Evolutionary conservation across 116 monocot genomes (phyloP), one percentile per base, ranked within the genome.

Genomic region (Zostera marina): DNA sequence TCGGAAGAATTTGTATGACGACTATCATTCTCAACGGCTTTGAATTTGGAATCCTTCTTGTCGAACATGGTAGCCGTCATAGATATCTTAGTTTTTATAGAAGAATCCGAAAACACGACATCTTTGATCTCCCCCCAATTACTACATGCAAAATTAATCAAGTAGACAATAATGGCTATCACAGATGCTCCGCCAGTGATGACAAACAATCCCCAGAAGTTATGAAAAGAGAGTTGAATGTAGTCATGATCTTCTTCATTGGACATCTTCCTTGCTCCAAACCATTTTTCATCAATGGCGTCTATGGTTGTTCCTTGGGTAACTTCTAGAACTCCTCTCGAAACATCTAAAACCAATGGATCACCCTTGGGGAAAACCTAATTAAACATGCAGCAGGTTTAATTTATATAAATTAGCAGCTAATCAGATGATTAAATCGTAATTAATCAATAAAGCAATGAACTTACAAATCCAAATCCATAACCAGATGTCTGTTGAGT

Each of bases 341-440:
- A 82, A 3, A 82, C 22, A 14, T 82, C 77, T 9, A 22, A 42
- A 4, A 72, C 42, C 12, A 82, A 41, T 22, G 78, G 78, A 1
- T 78, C 74, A 9, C 82, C 78, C 49, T 51, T 72, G 1, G 82
- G 77, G 43, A 82, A 82, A 0, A 67, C 82, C 82, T 82, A 61
- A 12, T 45, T 8, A 13, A 17, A 20, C 14, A 1, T 4, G 4
- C n/a, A n/a, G n/a, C n/a, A n/a, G n/a, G n/a, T n/a, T n/a, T n/a
- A 38, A 57, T 13, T n/a, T 14, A 41, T 39, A 41, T 14, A 40
- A 14, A 60, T 13, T 22, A 38, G 21, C 12, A 21, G 17, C 14
- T 32, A 8, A 12, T 49, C 3, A 11, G 44, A 16, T 59, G 11
- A 20, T 21, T 8, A 59, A 6, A 7, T 39, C 7, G 8, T 16